Percentiles rank a stretch among this genome's conserved stretches.
These are phyloP conservation scores for Misopates orontium DNA, from an alignment of 257 asterid species.

Conservation along the genomic window DNA sequence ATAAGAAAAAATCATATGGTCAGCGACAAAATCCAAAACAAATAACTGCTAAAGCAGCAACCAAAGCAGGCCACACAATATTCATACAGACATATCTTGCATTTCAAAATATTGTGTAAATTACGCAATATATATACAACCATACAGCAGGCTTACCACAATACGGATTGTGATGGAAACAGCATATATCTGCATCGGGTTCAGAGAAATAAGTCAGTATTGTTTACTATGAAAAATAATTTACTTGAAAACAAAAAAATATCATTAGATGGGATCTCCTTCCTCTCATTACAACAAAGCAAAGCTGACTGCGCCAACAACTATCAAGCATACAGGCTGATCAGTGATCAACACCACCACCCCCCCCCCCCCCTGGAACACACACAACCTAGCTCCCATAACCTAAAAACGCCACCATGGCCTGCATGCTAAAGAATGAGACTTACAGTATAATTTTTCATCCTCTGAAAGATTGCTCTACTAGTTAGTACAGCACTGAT, in stretches of 20 bases:
- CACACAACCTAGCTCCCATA: too few species aligned
- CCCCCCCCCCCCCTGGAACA: too few species aligned
- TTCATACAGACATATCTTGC: background rate
- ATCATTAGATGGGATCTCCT: background rate
- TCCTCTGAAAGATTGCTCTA: conserved; percentile 36
- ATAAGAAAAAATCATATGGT: background rate
- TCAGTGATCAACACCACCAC: too few species aligned
- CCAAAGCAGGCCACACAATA: background rate
- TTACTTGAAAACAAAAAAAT: background rate
- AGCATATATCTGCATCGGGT: conserved; percentile 29
- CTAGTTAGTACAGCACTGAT: conserved; percentile 36
- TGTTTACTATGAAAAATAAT: background rate
- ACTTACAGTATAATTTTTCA: conserved; percentile 37
- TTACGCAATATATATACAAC: background rate
- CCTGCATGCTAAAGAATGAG: background rate
- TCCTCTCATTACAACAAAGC: background rate
- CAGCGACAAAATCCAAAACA: background rate
- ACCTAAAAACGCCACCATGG: too few species aligned
- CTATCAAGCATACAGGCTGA: background rate
- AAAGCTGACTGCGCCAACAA: background rate
- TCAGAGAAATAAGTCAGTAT: conserved; percentile 5
- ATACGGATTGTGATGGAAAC: conserved; percentile 36
- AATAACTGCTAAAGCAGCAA: background rate
- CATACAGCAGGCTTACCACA: conserved; percentile 22
- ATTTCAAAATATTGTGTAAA: background rate